These are phyloP conservation scores for Aspergillus bertholletiae DNA, from an alignment of 495 filamentous ascomycete species.

Conservation along the genomic window DNA sequence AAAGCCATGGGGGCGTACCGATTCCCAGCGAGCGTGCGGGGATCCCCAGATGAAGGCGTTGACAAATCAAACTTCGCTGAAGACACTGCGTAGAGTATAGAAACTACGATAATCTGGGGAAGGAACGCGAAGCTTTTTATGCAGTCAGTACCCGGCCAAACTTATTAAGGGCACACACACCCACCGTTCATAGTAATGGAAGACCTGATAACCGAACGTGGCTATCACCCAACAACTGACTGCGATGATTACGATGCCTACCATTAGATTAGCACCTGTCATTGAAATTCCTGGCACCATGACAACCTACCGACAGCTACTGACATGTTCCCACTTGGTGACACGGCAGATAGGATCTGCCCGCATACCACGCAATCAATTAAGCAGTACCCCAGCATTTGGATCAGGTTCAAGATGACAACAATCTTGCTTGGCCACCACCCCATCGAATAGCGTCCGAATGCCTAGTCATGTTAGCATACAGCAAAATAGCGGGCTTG, in stretches of 20 bases:
- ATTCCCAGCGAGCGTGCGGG: constrained; percentile 54
- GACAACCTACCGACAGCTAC: constrained; percentile 55
- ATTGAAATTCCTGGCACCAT: not conserved
- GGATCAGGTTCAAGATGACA: constrained; percentile 66
- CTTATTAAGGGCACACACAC: constrained; percentile 6
- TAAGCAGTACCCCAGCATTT: constrained; percentile 68
- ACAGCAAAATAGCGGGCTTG: not conserved
- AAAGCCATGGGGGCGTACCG: constrained; percentile 21
- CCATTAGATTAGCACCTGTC: not conserved
- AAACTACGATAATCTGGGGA: constrained; percentile 61
- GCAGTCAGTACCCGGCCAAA: constrained; percentile 2
- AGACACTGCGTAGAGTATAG: constrained; percentile 65
- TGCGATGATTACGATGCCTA: constrained; percentile 65
- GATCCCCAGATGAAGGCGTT: constrained; percentile 45
- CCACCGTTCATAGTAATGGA: constrained; percentile 68
- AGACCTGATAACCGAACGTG: constrained; percentile 69
- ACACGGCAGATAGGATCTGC: constrained; percentile 72
- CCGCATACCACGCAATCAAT: constrained; percentile 70
- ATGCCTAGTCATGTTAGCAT: constrained; percentile 42
- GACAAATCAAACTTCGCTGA: constrained; percentile 59
- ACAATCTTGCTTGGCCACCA: constrained; percentile 78
- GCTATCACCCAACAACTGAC: constrained; percentile 64
- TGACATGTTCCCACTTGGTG: constrained; percentile 54
- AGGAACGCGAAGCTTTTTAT: constrained; percentile 59
- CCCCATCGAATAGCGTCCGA: constrained; percentile 71